A percentile compares a stretch with the other conserved stretches of the same genome.
phyloP scores from a whole-genome alignment of 192 early-diverging fungal genomes.

The Oehlia diaphana region DNA sequence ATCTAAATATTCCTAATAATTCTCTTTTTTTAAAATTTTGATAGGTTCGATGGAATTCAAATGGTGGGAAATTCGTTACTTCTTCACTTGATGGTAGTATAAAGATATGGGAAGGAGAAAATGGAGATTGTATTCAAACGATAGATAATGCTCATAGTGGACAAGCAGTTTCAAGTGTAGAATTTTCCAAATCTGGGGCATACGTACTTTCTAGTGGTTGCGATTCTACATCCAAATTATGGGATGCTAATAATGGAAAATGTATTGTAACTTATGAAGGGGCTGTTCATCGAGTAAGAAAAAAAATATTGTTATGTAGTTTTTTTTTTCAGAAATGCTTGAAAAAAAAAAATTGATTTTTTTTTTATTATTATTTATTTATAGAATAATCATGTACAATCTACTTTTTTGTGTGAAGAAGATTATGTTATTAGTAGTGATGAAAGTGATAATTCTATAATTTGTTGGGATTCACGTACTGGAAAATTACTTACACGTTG shows the following conservation, averaged over 20 bases:
- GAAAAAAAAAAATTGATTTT: neutral
- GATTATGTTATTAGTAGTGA: constrained; percentile 69
- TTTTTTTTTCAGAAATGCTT: neutral
- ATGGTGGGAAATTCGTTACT: constrained; percentile 74
- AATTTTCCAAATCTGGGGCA: constrained; percentile 73
- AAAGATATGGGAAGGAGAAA: constrained; percentile 83
- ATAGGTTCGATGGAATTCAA: constrained; percentile 66
- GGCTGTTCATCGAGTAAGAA: constrained; percentile 50
- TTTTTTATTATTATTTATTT: neutral
- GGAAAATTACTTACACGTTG: constrained; percentile 57
- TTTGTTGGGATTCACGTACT: constrained; percentile 72
- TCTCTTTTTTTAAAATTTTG: constrained; percentile 35
- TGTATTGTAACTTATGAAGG: constrained; percentile 74
- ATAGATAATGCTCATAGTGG: constrained; percentile 81
- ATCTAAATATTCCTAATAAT: neutral
- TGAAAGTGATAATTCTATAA: constrained; percentile 59
- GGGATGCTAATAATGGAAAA: constrained; percentile 80
- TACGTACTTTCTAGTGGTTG: constrained; percentile 79
- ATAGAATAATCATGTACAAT: constrained; percentile 26
- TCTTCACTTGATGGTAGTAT: constrained; percentile 82
- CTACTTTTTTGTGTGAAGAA: constrained; percentile 62
- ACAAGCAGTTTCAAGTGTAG: constrained; percentile 65
- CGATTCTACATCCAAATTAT: constrained; percentile 74
- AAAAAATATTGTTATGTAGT: neutral
- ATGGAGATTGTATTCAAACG: constrained; percentile 71